Evolutionary conservation across 2,329 filamentous ascomycete species (phyloP), one percentile per base, ranked within the genome.

Genomic region (Diaporthe citriasiana): DNA sequence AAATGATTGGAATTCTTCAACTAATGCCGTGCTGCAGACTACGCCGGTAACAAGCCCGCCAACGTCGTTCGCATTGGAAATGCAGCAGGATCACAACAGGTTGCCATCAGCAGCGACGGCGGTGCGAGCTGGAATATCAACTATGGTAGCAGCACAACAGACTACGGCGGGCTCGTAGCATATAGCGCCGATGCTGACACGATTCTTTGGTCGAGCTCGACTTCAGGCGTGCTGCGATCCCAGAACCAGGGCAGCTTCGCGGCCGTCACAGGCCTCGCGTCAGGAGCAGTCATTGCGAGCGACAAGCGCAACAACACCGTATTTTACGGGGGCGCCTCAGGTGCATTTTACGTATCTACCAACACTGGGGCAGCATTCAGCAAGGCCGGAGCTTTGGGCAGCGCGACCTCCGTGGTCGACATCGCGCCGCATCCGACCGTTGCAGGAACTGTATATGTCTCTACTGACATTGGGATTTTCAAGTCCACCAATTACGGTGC

Each of bases 381-480:
- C 5, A 79, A 82, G 10, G 81, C 76, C 0, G 82, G 83, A 0
- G 77, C 82, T 0, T 79, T 88, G 0, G 82, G 79, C 4, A 81
- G 82, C n/a, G 84, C 83, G 4, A 84, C 81, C 2, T 79, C 82
- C 25, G 82, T 93, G 73, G 90, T 90, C 51, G 85, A 87, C 45
- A 85, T 93, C 13, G 88, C 88, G 22, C 85, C 85, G 0, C 86
- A 92, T 75, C 90, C 91, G 0, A 85, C 86, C 8, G 83, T 85
- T 15, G 88, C 89, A 0, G 91, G 92, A 17, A 89, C 91, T 63
- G 85, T 94, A 63, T 89, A 86, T 80, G 88, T 89, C 1, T 89
- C 89, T 1, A 90, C 89, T 0, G 84, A 90, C 70, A 81, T 78
- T 0, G 89, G 89, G 8, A 80, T 91, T 63, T 90, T 88, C 82